These are phyloP conservation scores for Boletales sp. DNA, from an alignment of 768 basidiomycete genomes.

Conservation along the genomic window DNA sequence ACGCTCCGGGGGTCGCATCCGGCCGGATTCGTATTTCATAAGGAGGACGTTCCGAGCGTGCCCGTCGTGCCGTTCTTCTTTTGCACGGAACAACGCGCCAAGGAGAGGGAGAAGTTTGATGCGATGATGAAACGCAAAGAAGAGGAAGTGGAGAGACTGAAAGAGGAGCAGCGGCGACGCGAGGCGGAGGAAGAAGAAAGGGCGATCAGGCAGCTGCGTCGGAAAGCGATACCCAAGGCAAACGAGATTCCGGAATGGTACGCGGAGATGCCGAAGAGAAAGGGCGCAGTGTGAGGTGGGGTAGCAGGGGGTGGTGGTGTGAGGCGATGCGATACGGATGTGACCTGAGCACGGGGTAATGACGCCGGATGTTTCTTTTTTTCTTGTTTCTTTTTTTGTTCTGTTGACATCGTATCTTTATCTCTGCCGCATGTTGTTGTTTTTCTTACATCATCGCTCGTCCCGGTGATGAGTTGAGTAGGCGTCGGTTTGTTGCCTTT, in stretches of 20 bases:
- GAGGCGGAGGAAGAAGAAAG: constrained; percentile 55
- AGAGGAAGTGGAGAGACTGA: constrained; percentile 43
- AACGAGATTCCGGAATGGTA: constrained; percentile 79
- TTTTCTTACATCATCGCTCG: background rate
- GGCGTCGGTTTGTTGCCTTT: background rate
- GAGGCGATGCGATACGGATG: constrained; percentile 10
- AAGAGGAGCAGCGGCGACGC: constrained; percentile 45
- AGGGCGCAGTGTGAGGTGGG: constrained; percentile 11
- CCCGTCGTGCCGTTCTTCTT: constrained; percentile 38
- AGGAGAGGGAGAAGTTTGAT: constrained; percentile 65
- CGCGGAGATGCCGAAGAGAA: constrained; percentile 60
- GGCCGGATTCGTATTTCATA: constrained; percentile 27
- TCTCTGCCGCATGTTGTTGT: constrained; percentile 7
- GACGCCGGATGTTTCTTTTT: background rate
- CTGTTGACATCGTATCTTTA: constrained; percentile 7
- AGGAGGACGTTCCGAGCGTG: constrained; percentile 28
- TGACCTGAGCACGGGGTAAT: background rate
- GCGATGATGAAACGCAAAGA: constrained; percentile 54
- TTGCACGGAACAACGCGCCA: constrained; percentile 52
- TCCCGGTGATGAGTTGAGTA: background rate
- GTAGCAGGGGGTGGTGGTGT: background rate
- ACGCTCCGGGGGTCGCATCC: constrained; percentile 47
- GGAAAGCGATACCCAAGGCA: constrained; percentile 61
- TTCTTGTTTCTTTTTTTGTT: constrained; percentile 4
- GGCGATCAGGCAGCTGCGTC: constrained; percentile 59